Evolutionary conservation across 179 eudicot genomes (phyloP), one percentile per base, ranked within the genome.

Genomic region (Dionaea muscipula): DNA sequence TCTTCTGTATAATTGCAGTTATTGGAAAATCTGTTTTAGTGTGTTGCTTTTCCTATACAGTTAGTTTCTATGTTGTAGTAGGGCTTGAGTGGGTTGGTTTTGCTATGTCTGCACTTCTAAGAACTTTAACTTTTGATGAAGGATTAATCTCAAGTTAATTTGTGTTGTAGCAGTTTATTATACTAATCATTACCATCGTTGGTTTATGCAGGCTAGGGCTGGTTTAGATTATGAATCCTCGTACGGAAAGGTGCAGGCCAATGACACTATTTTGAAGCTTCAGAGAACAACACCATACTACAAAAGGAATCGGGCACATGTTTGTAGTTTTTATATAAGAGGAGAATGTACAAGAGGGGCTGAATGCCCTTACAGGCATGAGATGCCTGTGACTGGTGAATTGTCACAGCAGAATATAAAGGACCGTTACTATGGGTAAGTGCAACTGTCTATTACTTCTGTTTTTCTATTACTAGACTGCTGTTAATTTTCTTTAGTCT

Each of bases 301-400:
- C 78, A 82, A 93, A 81, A 84, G 99, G 76, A 93, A 93, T 62
- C 69, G 95, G 63, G 96, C 99, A 27, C 95, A 88, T 69, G 79
- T 93, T 47, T 93, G 99, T 72, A 87, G 99, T 67, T 93, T 93
- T 74, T 93, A 53, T 47, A 67, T 82, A 4, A 69, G 99, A 63
- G 96, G 99, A 51, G 89, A 93, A 70, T 93, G 99, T 67, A 93
- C 96, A 8, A 84, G 99, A 87, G 99, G 99, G 24, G 89, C 86
- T 39, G 99, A 93, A 75, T 93, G 96, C 68, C 96, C 99, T 45
- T 93, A 82, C 72, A 64, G 96, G 62, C 99, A 93, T 46, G 99
- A 93, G 78, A 93, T 88, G 99, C 96, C 96, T n/a, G 95, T 68
- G 47, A 80, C 85, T 23, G 94, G 96, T 22, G 96, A 88, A 60